Evolutionary conservation across 768 basidiomycete species (phyloP).

Genomic region (Lentinula detonsa): DNA sequence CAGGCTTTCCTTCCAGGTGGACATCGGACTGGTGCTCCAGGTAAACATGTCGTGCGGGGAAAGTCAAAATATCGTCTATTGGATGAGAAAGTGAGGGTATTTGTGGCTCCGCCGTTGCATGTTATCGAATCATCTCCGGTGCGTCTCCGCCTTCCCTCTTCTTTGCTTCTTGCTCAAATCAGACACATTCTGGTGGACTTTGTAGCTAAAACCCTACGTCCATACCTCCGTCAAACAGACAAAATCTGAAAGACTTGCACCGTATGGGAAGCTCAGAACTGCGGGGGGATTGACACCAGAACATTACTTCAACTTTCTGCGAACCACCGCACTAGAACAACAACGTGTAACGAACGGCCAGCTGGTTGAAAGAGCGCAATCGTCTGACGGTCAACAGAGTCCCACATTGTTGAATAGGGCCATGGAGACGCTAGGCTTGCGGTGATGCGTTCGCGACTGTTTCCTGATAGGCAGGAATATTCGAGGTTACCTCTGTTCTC

Average conservation of each 20-base stretch:
- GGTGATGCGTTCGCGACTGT: background rate
- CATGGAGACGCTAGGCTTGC: background rate
- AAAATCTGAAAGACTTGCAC: conserved; percentile 22
- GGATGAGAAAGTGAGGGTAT: conserved; percentile 80
- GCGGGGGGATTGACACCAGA: conserved; percentile 34
- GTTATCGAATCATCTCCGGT: conserved; percentile 56
- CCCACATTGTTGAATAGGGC: background rate
- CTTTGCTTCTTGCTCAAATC: background rate
- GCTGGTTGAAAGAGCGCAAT: background rate
- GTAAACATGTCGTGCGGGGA: conserved; percentile 73
- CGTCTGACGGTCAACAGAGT: background rate
- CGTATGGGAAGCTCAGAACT: conserved; percentile 30
- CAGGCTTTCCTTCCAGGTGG: conserved; percentile 82
- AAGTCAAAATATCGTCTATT: conserved; percentile 76
- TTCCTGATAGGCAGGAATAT: background rate
- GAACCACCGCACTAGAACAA: conserved; percentile 11
- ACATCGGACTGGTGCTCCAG: conserved; percentile 82
- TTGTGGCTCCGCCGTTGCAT: conserved; percentile 71
- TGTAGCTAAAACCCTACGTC: conserved; percentile 65
- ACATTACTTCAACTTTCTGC: conserved; percentile 36
- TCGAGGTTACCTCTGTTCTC: background rate
- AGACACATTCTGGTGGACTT: background rate
- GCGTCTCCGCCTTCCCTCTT: conserved; percentile 17
- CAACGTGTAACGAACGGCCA: conserved; percentile 6
- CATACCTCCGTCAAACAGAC: conserved; percentile 35